Base-by-base conservation (phyloP, 495 filamentous ascomycete genomes). In the Usnea hakonensis region DNA sequence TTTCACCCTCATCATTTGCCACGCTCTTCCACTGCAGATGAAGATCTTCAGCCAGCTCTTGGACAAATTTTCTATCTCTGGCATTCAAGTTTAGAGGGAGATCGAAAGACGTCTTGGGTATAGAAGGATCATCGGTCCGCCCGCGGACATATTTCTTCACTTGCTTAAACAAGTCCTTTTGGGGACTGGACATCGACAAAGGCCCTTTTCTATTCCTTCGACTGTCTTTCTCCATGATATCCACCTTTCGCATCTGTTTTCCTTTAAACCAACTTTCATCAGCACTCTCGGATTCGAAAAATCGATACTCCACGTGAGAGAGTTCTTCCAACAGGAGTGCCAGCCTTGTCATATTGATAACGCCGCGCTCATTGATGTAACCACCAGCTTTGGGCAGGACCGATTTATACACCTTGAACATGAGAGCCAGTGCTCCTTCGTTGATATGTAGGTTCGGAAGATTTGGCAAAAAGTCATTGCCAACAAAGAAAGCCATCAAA, bases 401-500 rank as follows among this genome's bases (percentile, higher is more conserved):
- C 26, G 87, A 79, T 70, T 97, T 97, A 80, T 99, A 99, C 63
- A 95, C 85, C 73, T 88, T 90, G 73, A 99, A 99, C 92, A 97
- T 97, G 65, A 94, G 83, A 23, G 91, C 88, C 69, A 97, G 76
- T 14, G 95, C 95, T 38, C 95, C 95, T 72, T 97, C 95, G 74
- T 99, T 99, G 75, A 99, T 99, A 75, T 97, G 95, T 63, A 99
- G 76, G 65, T 95, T 90, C 3, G 95, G 95, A 57, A 99, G 78
- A 75, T 97, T 96, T 5, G 95, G 95, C 69, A 99, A 81, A 75
- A 99, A 99, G 76, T 99, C 95, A 73, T 99, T 99, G 72, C 95
- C 95, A 71, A 99, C 91, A 71, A 99, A 99, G 78, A 99, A 99
- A 36, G 91, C 92, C 90, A 99, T 95, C 46, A 99, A 82, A 70